Conservation (phyloP, 768 basidiomycete genomes). For the Leccinum subtestaceum region DNA sequence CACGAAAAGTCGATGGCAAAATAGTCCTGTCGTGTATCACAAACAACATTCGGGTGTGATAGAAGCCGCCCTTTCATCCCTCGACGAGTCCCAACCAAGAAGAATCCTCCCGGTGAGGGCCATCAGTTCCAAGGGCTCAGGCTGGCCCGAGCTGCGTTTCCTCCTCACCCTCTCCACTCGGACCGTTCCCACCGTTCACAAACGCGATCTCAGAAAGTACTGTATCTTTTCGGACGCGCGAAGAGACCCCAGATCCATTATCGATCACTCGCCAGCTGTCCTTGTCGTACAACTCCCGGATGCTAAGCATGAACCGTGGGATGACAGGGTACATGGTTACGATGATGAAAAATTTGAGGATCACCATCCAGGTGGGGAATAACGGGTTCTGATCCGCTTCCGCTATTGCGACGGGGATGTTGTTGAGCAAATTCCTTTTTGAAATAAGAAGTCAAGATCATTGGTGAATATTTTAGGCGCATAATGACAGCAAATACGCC, state of each 20-base stretch:
- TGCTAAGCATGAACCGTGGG: too few species aligned
- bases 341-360: background rate
- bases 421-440: background rate
- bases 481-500: too few species aligned
- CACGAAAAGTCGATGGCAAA: too few species aligned
- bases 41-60: background rate
- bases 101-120: background rate
- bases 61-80: too few species aligned
- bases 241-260: background rate
- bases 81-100: background rate
- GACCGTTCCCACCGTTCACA: background rate
- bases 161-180: background rate
- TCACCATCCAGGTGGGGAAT: background rate
- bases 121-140: background rate
- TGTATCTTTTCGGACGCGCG: background rate
- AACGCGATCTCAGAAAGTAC: background rate
- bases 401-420: background rate
- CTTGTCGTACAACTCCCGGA: too few species aligned
- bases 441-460: background rate
- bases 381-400: background rate
- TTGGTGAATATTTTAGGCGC: too few species aligned
- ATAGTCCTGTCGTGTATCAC: background rate
- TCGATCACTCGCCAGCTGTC: too few species aligned
- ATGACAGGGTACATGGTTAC: background rate
- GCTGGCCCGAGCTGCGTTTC: background rate